Evolutionary conservation across 2,329 filamentous ascomycete genomes (phyloP), one percentile per base, ranked within the genome.

Genomic region (Colletotrichum godetiae): DNA sequence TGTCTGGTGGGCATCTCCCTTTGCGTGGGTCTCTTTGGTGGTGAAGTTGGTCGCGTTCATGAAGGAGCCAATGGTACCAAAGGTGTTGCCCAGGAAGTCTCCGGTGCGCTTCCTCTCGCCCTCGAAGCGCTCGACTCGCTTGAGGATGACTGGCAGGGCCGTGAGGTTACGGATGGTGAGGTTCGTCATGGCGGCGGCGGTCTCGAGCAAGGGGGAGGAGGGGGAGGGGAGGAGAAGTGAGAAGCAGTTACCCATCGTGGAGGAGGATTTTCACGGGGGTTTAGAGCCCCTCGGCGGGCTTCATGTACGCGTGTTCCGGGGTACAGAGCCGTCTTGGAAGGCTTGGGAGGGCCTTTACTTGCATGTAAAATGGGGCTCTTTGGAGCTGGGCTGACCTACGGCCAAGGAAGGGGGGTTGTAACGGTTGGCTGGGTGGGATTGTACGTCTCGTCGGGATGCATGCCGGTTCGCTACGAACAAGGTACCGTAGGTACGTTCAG

Each of bases 161-260:
- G 94, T 96, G 76, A 97, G 86, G 82, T 98, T 98, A 78, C 95
- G 94, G 78, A 98, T 90, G 5, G 89, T 93, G 76, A 98, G 85
- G 70, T 84, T 82, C 22, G 85, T 82, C 87, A 89, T 89, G 69
- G 70, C 75, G 70, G 70, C 75, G 70, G 70, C 75, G 77, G 72
- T 58, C 58, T 64, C 57, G 37, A 68, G 68, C 55, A 67, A 56
- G 63, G 53, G 49, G 37, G 58, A 67, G 58, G 67, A 71, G 46
- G 60, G 57, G 64, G 31, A 63, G 53, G 70, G 46, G 42, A 73
- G 61, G 63, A 62, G 65, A 61, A 69, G 73, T 42, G 68, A 73
- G 49, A 69, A 42, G 29, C 71, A 73, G 24, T 52, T 37, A 49
- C 71, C 71, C 71, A 73, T 73, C 42, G 29, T 29, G 67, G 61